Evolutionary conservation across 441 rosid genomes (phyloP).

Genomic region (Biscutella laevigata): DNA sequence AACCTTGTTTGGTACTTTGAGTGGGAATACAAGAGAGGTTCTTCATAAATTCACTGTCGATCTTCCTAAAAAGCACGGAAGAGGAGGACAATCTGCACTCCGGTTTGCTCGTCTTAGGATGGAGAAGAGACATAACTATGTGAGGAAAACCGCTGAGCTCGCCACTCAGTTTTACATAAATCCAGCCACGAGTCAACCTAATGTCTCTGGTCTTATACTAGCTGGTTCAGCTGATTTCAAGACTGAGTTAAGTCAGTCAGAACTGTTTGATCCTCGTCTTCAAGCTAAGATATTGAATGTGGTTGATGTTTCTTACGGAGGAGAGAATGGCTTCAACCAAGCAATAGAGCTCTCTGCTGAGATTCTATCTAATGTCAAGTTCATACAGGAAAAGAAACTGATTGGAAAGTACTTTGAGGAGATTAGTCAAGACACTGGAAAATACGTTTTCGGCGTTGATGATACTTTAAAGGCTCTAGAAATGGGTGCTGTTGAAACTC

Average conservation of each 20-base stretch:
- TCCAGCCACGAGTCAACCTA: slow-evolving; percentile 80
- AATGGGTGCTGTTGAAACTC: slow-evolving; percentile 80
- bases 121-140: slow-evolving; percentile 89
- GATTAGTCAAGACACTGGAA: slow-evolving; percentile 85
- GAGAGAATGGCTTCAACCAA: slow-evolving; percentile 86
- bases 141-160: slow-evolving; percentile 83
- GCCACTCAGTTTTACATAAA: slow-evolving; percentile 76
- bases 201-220: slow-evolving; percentile 76
- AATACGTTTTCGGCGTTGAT: slow-evolving; percentile 75
- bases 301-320: slow-evolving; percentile 85
- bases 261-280: slow-evolving; percentile 83
- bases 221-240: slow-evolving; percentile 95
- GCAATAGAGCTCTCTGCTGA: slow-evolving; percentile 82
- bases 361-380: slow-evolving; percentile 71
- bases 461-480: slow-evolving; percentile 75
- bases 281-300: slow-evolving; percentile 80
- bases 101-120: slow-evolving; percentile 84
- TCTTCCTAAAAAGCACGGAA: slow-evolving; percentile 83
- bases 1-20: slow-evolving; percentile 26
- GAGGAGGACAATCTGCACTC: slow-evolving; percentile 93
- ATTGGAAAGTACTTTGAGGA: slow-evolving; percentile 94
- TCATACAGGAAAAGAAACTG: slow-evolving; percentile 80
- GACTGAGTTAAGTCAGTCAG: slow-evolving; percentile 86
- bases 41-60: slow-evolving; percentile 77
- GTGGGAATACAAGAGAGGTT: slow-evolving; percentile 58